Percentiles rank a stretch among this genome's conserved stretches.
These are phyloP conservation scores for Chaetomium sp. DNA, from an alignment of 2,329 filamentous ascomycete genomes.

Conservation along the genomic window DNA sequence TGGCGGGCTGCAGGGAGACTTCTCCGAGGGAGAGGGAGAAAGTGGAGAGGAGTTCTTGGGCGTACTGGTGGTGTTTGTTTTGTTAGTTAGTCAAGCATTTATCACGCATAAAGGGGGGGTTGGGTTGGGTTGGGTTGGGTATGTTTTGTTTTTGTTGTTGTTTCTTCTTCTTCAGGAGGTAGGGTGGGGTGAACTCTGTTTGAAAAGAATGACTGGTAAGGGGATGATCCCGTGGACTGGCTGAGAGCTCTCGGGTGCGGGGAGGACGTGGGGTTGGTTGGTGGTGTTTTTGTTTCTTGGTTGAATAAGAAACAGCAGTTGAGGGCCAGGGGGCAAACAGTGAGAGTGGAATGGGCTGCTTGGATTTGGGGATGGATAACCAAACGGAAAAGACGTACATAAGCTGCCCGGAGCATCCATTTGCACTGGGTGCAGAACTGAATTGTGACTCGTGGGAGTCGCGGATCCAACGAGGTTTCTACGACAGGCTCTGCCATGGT, in stretches of 20 bases:
- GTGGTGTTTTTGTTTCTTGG: background rate
- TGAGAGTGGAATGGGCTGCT: background rate
- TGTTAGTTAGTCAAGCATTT: background rate
- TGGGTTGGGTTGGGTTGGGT: background rate
- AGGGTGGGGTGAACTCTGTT: no score
- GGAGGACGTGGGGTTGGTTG: background rate
- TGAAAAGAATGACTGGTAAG: no score
- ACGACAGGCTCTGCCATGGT: background rate
- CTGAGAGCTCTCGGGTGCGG: no score
- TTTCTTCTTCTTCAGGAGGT: no score
- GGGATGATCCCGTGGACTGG: no score
- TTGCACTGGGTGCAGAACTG: constrained; percentile 90
- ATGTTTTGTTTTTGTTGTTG: background rate
- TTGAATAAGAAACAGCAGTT: background rate
- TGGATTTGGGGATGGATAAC: background rate
- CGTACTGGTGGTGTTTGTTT: constrained; percentile 54
- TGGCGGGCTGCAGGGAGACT: constrained; percentile 77
- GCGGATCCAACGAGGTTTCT: constrained; percentile 9
- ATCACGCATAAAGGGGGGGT: background rate
- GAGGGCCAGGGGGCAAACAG: background rate
- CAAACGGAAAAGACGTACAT: constrained; percentile 48
- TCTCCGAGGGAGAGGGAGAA: constrained; percentile 81
- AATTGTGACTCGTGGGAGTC: constrained; percentile 73
- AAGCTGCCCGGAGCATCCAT: constrained; percentile 83
- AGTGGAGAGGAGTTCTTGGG: constrained; percentile 90